phyloP scores from a whole-genome alignment of 768 basidiomycete species.

The Trametes villosa region DNA sequence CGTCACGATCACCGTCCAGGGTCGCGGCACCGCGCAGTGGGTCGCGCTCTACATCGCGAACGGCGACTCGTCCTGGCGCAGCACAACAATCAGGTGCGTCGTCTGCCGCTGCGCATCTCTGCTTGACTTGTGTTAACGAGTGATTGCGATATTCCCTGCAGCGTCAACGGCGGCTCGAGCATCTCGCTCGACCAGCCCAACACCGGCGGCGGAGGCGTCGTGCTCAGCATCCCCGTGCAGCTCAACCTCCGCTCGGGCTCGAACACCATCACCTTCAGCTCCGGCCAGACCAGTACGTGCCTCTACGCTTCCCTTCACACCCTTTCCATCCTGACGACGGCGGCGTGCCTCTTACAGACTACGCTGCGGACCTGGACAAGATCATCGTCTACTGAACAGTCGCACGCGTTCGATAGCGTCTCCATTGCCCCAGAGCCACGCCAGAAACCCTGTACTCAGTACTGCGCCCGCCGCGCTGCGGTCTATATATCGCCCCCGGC shows the following conservation, averaged over 20 bases:
- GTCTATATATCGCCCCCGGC: neutral
- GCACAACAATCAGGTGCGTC: slow-evolving; percentile 57
- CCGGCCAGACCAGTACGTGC: slow-evolving; percentile 54
- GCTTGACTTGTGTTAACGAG: no score
- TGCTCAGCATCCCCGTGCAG: slow-evolving; percentile 61
- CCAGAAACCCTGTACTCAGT: neutral
- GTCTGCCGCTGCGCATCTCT: no score
- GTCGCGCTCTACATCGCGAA: slow-evolving; percentile 65
- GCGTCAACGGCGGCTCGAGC: slow-evolving; percentile 60
- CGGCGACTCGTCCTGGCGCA: slow-evolving; percentile 62
- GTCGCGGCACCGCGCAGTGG: slow-evolving; percentile 59
- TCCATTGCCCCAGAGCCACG: no score
- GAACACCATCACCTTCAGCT: slow-evolving; percentile 55
- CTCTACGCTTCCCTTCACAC: neutral
- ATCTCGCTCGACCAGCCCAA: slow-evolving; percentile 61
- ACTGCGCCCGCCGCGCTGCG: no score
- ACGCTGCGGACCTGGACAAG: slow-evolving; percentile 63
- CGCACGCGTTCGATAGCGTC: no score
- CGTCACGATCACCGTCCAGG: slow-evolving; percentile 59
- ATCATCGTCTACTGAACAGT: slow-evolving; percentile 55
- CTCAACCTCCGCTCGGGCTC: slow-evolving; percentile 52
- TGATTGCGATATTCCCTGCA: slow-evolving; percentile 22
- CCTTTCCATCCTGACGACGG: neutral
- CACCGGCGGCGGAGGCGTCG: slow-evolving; percentile 56
- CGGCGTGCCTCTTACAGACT: slow-evolving; percentile 39